Evolutionary conservation across 31 red algal genomes (phyloP), one percentile per base, ranked within the genome.

Genomic region (Odonthalia washingtoniensis): DNA sequence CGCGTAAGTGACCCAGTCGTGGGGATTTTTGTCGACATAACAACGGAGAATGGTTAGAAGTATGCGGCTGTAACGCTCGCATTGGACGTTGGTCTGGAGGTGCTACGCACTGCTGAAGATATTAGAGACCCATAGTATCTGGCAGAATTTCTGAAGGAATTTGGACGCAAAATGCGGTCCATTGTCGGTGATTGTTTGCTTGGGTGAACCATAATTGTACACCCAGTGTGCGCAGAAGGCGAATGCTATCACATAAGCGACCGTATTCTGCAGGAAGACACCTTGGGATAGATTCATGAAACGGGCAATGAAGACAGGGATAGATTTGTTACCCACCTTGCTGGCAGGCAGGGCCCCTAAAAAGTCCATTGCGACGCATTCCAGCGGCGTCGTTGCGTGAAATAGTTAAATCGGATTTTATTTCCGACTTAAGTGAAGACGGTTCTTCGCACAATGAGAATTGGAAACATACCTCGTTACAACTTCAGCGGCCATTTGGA

Each of bases 281-380:
- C n/a, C n/a, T n/a, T n/a, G n/a, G n/a, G n/a, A n/a, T n/a, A n/a
- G n/a, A n/a, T n/a, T n/a, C n/a, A n/a, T n/a, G n/a, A n/a, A n/a
- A n/a, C n/a, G n/a, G n/a, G n/a, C n/a, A n/a, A n/a, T n/a, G n/a
- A n/a, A n/a, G n/a, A n/a, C n/a, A n/a, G n/a, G n/a, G n/a, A n/a
- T n/a, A n/a, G n/a, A n/a, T n/a, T n/a, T n/a, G n/a, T n/a, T n/a
- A n/a, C n/a, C 75, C 12, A 3, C 14, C 28, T 43, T 40, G 3
- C 44, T 57, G 4, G 24, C 2, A 33, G 37, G 39, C 4, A 79
- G 30, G 4, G 39, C 3, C 4, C 75, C 46, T 32, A 79, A 46
- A 57, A 79, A 4, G 75, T 79, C 75, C 9, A 79, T 57, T 60
- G 75, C 41, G 75, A 79, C 75, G 37, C 36, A 57, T 46, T 79